A percentile compares a stretch with the other conserved stretches of the same genome.
Evolutionary conservation across 2,329 filamentous ascomycete species (phyloP).

Genomic region (Cytospora piceae): DNA sequence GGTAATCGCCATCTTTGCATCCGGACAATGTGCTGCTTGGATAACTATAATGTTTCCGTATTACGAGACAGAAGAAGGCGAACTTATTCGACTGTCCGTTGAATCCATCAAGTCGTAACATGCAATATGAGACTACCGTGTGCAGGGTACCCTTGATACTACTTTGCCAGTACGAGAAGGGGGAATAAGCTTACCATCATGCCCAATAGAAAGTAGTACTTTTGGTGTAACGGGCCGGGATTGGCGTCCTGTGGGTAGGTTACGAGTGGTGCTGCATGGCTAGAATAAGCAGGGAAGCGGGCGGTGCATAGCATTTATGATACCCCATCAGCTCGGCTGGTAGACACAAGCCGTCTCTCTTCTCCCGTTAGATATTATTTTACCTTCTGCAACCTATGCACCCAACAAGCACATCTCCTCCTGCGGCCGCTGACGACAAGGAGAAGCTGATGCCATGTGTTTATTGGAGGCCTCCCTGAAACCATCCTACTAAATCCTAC

Average conservation of each 20-base stretch:
- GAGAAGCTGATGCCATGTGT: no score
- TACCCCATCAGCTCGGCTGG: no score
- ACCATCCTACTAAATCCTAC: background rate
- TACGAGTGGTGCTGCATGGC: no score
- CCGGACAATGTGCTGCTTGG: background rate
- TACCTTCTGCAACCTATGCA: no score
- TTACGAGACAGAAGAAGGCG: background rate
- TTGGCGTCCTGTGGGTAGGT: no score
- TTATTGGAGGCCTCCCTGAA: background rate
- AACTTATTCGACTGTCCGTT: background rate
- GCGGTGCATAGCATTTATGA: no score
- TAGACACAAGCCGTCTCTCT: no score
- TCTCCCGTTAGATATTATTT: no score
- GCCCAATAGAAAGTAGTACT: background rate
- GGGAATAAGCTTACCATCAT: background rate
- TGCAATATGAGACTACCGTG: background rate
- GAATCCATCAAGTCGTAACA: background rate
- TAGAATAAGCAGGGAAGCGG: no score
- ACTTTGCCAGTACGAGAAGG: background rate
- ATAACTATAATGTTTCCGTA: background rate
- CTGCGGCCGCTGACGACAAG: no score
- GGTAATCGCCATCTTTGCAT: background rate
- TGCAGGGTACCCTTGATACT: background rate
- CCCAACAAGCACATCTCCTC: no score
- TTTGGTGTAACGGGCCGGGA: no score